A percentile compares a stretch with the other conserved stretches of the same genome.
These are phyloP conservation scores for Beauveria sp. DNA, from an alignment of 2,329 filamentous ascomycete genomes.

Conservation along the genomic window DNA sequence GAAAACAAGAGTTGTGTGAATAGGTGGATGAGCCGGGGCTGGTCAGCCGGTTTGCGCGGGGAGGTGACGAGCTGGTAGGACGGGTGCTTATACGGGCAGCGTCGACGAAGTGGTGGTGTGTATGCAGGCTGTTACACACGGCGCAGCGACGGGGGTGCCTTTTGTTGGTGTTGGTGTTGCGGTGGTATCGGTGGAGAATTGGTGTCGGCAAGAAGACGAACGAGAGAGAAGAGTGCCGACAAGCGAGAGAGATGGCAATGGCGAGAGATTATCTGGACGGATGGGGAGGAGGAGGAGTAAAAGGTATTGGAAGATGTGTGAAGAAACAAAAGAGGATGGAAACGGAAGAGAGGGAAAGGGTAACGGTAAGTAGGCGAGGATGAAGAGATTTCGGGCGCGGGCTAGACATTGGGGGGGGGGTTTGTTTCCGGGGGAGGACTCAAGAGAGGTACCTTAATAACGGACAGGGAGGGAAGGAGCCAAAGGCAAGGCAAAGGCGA, in stretches of 20 bases:
- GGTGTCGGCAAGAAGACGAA: not conserved
- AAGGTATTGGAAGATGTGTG: not conserved
- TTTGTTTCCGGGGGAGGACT: not conserved
- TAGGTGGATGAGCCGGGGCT: not conserved
- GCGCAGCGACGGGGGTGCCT: slow-evolving; percentile 2
- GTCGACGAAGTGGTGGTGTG: not conserved
- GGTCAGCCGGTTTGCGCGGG: not conserved
- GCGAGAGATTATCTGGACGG: not conserved
- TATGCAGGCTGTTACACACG: slow-evolving; percentile 4
- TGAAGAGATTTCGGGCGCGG: slow-evolving; percentile 9
- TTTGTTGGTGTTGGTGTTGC: slow-evolving; percentile 1
- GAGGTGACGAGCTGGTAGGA: not conserved
- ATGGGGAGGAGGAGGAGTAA: not conserved
- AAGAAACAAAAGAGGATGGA: not conserved
- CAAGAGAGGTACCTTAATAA: too few species aligned
- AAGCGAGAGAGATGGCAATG: slow-evolving; percentile 3
- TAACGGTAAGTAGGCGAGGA: not conserved
- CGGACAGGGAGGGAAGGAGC: not conserved
- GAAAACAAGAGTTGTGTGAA: not conserved
- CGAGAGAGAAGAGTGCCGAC: not conserved
- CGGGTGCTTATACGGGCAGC: not conserved
- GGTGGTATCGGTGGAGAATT: not conserved
- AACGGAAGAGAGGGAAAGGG: not conserved
- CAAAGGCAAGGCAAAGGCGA: not conserved
- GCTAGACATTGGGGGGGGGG: not conserved